Percentiles rank a stretch among this genome's conserved stretches.
Conservation (phyloP, 768 basidiomycete species). For the Hygrocybe punicea region DNA sequence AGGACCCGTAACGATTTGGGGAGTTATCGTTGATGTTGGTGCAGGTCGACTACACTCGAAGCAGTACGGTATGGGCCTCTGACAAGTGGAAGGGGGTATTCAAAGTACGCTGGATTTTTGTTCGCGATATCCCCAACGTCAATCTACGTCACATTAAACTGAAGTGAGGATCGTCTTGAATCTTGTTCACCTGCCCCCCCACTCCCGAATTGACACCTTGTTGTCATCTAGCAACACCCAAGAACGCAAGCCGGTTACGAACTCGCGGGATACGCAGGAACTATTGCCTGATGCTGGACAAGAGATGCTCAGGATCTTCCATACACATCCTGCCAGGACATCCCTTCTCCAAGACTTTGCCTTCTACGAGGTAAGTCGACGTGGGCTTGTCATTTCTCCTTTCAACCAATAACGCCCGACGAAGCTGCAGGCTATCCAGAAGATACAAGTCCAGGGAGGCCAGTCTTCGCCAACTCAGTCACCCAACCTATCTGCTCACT, state of each 20-base stretch:
- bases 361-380: constrained; percentile 71
- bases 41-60: constrained; percentile 87
- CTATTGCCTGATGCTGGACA: constrained; percentile 92
- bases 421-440: constrained; percentile 85
- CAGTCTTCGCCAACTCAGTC: constrained; percentile 39
- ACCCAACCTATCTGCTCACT: constrained; percentile 35
- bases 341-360: constrained; percentile 92
- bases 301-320: constrained; percentile 95
- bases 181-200: not conserved
- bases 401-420: not conserved
- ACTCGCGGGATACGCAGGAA: constrained; percentile 97
- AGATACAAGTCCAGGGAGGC: constrained; percentile 45
- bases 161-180: constrained; percentile 51
- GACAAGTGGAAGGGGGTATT: constrained; percentile 99
- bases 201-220: constrained; percentile 15
- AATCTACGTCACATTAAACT: constrained; percentile 86
- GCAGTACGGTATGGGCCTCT: constrained; percentile 97
- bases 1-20: constrained; percentile 20
- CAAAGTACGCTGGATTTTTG: constrained; percentile 97
- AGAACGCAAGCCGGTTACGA: constrained; percentile 97
- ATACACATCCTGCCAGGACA: constrained; percentile 88
- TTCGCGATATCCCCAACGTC: constrained; percentile 90
- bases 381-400: not conserved
- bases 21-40: constrained; percentile 2
- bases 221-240: constrained; percentile 74